Conservation (phyloP, 495 filamentous ascomycete genomes). For the Xylona heveae region DNA sequence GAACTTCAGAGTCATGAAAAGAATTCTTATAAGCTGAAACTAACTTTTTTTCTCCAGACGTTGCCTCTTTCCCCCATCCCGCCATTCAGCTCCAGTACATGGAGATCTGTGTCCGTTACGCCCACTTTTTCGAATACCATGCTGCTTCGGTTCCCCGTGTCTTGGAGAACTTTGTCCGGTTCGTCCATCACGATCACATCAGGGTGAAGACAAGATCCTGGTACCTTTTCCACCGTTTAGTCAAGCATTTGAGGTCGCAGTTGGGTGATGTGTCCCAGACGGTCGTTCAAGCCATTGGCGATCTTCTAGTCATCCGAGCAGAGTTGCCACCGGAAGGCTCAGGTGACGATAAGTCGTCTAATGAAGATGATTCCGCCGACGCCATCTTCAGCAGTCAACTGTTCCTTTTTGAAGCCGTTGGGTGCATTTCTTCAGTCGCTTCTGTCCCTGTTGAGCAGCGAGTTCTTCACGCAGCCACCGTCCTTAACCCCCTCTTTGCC, state of each 20-base stretch:
- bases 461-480: constrained; percentile 59
- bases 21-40: neutral
- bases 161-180: constrained; percentile 77
- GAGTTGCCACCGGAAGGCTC: constrained; percentile 56
- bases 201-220: constrained; percentile 78
- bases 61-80: constrained; percentile 70
- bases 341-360: constrained; percentile 75
- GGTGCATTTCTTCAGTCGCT: constrained; percentile 62
- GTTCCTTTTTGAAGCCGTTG: constrained; percentile 84
- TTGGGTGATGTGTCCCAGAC: constrained; percentile 77
- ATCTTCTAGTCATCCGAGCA: constrained; percentile 76
- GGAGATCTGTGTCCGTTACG: constrained; percentile 92
- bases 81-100: constrained; percentile 89
- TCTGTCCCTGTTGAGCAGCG: constrained; percentile 62
- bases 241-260: constrained; percentile 65
- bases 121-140: constrained; percentile 75
- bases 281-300: constrained; percentile 71
- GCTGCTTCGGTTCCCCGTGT: constrained; percentile 57
- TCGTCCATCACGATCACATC: constrained; percentile 69
- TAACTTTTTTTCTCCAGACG: constrained; percentile 25
- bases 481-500: constrained; percentile 65
- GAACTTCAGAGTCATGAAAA: neutral
- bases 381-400: constrained; percentile 78
- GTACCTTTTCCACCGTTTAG: constrained; percentile 87
- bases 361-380: constrained; percentile 73